Base-by-base conservation (phyloP, 73 alveolate genomes). In the Urostyla sp. region DNA sequence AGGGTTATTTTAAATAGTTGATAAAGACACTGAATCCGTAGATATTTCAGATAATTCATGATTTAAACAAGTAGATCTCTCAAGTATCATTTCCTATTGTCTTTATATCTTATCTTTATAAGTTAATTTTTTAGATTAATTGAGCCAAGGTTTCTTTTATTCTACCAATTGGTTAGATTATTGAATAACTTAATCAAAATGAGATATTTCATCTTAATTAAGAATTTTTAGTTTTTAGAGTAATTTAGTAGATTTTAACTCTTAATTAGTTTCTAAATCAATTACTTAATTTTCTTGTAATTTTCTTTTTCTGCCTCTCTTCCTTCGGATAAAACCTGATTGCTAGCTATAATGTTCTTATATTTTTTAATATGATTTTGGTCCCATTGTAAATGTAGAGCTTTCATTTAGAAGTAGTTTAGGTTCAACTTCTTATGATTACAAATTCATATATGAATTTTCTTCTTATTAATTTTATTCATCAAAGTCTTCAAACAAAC, bases 121-220 rank as follows among this genome's bases (percentile, higher is more conserved):
- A 34, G 76, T 32, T 30, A 59, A 23, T 15, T 55, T 30, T 40
- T 16, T 16, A 40, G 15, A 16, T 40, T 10, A 16, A 40, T 40
- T 11, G 20, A 40, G 10, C 16, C 20, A 10, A 11, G 15, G 10
- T 40, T 40, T 11, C 10, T 40, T 40, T n/a, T 59, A 52, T 10
- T 10, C 24, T 8, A 15, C 13, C n/a, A 32, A 52, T 59, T 59
- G 32, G 8, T 36, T 30, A 15, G 28, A 11, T 23, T 30, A 32
- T 6, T 59, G 35, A 8, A 30, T 6, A 6, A 59, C 34, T 32
- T 59, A 34, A 10, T 59, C 55, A 36, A 59, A 59, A 21, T 59
- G 38, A 4, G 76, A 59, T 30, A 59, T 55, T 23, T 59, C 76
- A 34, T 59, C n/a, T n/a, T n/a, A n/a, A n/a, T n/a, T n/a, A n/a